Base-by-base conservation (phyloP, 768 basidiomycete genomes). In the Auriculariales sp. region DNA sequence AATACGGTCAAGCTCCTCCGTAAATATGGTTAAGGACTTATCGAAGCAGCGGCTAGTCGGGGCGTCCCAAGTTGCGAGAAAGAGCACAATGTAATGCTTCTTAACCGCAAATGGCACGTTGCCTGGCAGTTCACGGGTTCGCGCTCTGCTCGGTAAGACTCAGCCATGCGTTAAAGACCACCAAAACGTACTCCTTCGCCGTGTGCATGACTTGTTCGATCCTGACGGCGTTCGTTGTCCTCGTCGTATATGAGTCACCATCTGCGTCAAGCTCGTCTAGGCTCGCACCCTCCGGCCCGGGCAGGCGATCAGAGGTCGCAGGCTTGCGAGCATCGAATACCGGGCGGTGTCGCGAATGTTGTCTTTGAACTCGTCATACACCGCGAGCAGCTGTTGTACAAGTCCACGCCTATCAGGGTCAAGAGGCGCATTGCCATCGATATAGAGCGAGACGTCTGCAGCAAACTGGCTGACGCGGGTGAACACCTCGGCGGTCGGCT, bases 41-140 rank as follows among this genome's bases (percentile, higher is more conserved):
- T 68, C 63, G 49, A 75, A 77, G 6, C 85, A 68, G 0, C 48
- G 25, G 15, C 67, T 56, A 0, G 77, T 64, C 0, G 81, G 83
- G 10, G 36, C 35, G 7, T 48, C 45, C 83, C 83, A 84, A 45
- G 72, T 56, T 12, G 55, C 30, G 3, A 73, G 68, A 29, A 77
- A 59, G 0, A 60, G 50, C 2, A 56, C 48, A 47, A 86, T 79
- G 52, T 73, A 79, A 0, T 60, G 57, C 9, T 68, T 60, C 45
- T 77, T 74, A 0, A 85, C 77, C 0, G 77, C 64, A 52, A 79
- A 84, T 0, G 83, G 39, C 52, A 76, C 81, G 52, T 73, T 71
- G 12, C 74, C 78, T 0, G 82, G 83, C 0, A 86, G 69, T 55
- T 86, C 83, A 1, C 85, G 74, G 1, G 82, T 79, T 3, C 78